phyloP scores from a whole-genome alignment of 2,329 filamentous ascomycete species.

The Phialophora chinensis region DNA sequence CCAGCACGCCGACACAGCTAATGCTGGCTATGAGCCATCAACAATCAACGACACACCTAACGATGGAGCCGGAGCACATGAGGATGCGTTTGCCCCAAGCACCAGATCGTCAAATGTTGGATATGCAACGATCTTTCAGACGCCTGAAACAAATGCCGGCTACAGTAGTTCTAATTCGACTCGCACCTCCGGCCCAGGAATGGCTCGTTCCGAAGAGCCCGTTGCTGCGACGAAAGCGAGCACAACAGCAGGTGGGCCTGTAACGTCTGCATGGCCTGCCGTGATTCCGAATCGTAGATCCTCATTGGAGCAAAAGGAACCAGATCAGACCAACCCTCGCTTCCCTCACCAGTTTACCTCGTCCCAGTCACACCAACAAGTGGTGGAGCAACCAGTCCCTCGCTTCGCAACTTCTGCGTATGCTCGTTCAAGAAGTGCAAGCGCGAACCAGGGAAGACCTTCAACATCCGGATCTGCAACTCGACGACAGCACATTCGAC shows the following conservation, averaged over 20 bases:
- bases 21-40: neutral
- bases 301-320: constrained; percentile 20
- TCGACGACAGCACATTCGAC: constrained; percentile 35
- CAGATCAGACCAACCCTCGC: constrained; percentile 16
- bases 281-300: constrained; percentile 25
- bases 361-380: constrained; percentile 17
- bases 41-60: neutral
- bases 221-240: neutral
- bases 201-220: constrained; percentile 10
- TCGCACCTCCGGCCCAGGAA: constrained; percentile 12
- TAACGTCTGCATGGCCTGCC: constrained; percentile 26
- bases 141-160: constrained; percentile 6
- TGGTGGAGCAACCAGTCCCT: constrained; percentile 10
- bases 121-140: constrained; percentile 22
- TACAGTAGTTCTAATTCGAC: constrained; percentile 16
- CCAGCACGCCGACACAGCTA: constrained; percentile 10
- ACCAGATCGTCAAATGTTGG: constrained; percentile 13
- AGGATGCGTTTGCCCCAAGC: constrained; percentile 2
- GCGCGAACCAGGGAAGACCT: constrained; percentile 30
- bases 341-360: constrained; percentile 24
- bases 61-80: neutral
- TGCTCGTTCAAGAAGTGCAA: constrained; percentile 32
- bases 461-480: constrained; percentile 32
- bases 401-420: constrained; percentile 26
- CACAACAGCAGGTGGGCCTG: constrained; percentile 7